These are phyloP conservation scores for Penicillium chermesinum DNA, from an alignment of 495 filamentous ascomycete species.

Conservation along the genomic window DNA sequence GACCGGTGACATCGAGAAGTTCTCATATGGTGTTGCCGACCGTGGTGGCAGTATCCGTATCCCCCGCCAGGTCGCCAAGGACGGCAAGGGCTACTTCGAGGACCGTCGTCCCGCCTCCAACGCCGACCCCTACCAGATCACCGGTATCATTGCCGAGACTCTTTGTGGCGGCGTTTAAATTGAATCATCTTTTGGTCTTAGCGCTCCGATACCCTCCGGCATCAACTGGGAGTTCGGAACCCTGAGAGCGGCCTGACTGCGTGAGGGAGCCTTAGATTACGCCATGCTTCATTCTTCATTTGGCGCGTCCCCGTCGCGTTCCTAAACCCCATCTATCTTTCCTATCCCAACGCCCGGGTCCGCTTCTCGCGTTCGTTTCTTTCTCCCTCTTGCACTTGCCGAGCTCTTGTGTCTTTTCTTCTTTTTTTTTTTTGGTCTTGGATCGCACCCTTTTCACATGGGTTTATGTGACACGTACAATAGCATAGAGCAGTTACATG, in stretches of 20 bases:
- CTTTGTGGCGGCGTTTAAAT: constrained; percentile 45
- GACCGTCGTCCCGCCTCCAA: constrained; percentile 93
- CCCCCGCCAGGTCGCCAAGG: constrained; percentile 80
- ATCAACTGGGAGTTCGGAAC: constrained; percentile 39
- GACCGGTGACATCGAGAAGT: constrained; percentile 89
- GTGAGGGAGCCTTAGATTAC: constrained; percentile 34
- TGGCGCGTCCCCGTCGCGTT: constrained; percentile 9
- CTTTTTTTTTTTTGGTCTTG: constrained; percentile 17
- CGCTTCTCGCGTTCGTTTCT: constrained; percentile 24
- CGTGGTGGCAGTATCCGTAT: constrained; percentile 92
- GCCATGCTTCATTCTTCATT: constrained; percentile 12
- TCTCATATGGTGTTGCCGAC: constrained; percentile 94
- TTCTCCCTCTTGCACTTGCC: constrained; percentile 26
- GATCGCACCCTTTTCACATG: constrained; percentile 11
- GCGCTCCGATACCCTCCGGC: constrained; percentile 47
- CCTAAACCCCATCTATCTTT: constrained; percentile 15
- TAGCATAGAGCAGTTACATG: constrained; percentile 31
- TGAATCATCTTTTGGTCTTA: constrained; percentile 36
- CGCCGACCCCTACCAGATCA: constrained; percentile 94
- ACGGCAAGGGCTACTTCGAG: constrained; percentile 98
- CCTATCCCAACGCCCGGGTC: constrained; percentile 20
- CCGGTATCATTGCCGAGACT: constrained; percentile 85
- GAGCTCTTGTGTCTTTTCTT: constrained; percentile 12
- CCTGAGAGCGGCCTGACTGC: constrained; percentile 39
- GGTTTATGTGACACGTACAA: constrained; percentile 34